phyloP scores from a whole-genome alignment of 1,139 yeast genomes.

The Geotrichum phurueaensis region DNA sequence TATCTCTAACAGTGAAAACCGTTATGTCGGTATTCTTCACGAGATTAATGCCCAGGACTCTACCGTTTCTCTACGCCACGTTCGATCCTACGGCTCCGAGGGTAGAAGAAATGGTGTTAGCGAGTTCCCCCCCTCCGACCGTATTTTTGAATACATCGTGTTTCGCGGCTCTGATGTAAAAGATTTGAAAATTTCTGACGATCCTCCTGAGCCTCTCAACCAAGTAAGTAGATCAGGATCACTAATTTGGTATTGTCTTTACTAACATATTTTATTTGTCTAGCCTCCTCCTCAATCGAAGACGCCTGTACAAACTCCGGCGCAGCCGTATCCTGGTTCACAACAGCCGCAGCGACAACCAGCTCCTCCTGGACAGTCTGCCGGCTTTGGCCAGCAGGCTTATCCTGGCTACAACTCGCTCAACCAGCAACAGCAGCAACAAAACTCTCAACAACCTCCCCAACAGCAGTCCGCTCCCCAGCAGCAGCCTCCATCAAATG shows the following conservation, averaged over 20 bases:
- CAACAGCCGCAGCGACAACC: slow-evolving; percentile 12
- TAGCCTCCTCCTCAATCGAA: slow-evolving; percentile 2
- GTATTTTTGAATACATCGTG: slow-evolving; percentile 71
- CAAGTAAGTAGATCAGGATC: slow-evolving; percentile 28
- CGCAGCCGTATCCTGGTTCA: not conserved
- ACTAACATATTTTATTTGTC: not conserved
- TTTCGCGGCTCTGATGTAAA: slow-evolving; percentile 91
- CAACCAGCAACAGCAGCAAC: not conserved
- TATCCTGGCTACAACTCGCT: slow-evolving; percentile 1
- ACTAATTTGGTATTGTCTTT: not conserved
- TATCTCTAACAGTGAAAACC: slow-evolving; percentile 78
- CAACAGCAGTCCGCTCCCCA: slow-evolving; percentile 1
- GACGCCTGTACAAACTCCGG: slow-evolving; percentile 1
- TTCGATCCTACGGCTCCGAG: slow-evolving; percentile 87
- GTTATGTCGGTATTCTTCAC: slow-evolving; percentile 82
- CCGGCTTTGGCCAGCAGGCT: slow-evolving; percentile 1
- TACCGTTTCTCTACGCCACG: slow-evolving; percentile 78
- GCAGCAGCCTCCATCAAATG: not conserved
- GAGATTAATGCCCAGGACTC: slow-evolving; percentile 87
- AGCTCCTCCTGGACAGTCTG: slow-evolving; percentile 4
- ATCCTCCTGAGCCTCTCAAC: slow-evolving; percentile 39
- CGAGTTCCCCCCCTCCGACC: slow-evolving; percentile 71
- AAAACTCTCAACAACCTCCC: not conserved
- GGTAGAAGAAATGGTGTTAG: slow-evolving; percentile 70
- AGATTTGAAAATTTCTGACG: slow-evolving; percentile 78